Percentiles rank a stretch among this genome's conserved stretches.
Evolutionary conservation across 2,329 filamentous ascomycete genomes (phyloP).

Genomic region (Ophiocordyceps sinensis): DNA sequence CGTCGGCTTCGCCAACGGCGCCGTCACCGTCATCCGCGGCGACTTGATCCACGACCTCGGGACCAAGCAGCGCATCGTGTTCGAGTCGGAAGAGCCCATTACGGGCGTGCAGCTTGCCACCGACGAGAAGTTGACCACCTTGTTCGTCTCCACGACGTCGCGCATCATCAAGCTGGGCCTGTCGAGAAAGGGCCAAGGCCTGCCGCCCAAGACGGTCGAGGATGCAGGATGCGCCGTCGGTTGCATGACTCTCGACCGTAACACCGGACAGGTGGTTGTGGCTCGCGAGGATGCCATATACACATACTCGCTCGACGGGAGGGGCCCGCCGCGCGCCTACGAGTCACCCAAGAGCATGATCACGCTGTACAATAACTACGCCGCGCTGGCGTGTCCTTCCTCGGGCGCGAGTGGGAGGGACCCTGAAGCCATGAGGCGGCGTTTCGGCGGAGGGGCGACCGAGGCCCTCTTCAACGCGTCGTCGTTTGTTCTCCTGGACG

Average conservation of each 20-base stretch:
- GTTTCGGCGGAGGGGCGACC: conserved; percentile 54
- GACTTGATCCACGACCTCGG: conserved; percentile 93
- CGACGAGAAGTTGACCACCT: conserved; percentile 49
- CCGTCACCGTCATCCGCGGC: conserved; percentile 83
- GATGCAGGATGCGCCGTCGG: conserved; percentile 84
- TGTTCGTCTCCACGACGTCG: conserved; percentile 86
- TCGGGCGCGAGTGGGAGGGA: conserved; percentile 34
- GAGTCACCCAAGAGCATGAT: conserved; percentile 81
- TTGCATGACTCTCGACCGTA: conserved; percentile 79
- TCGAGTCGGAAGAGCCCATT: conserved; percentile 92
- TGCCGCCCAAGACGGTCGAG: conserved; percentile 76
- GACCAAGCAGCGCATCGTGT: conserved; percentile 83
- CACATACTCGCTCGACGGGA: conserved; percentile 73
- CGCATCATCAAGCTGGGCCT: conserved; percentile 78
- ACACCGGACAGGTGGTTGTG: conserved; percentile 76
- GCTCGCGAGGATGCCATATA: conserved; percentile 92
- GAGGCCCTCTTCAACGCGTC: conserved; percentile 77
- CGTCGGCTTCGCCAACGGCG: conserved; percentile 89
- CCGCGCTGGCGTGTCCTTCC: conserved; percentile 72
- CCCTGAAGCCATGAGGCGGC: conserved; percentile 48
- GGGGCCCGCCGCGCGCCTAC: conserved; percentile 79
- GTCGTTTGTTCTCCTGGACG: conserved; percentile 83
- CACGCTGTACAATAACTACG: conserved; percentile 67
- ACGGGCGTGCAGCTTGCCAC: conserved; percentile 72
- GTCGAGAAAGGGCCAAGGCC: conserved; percentile 76